Percentiles rank a stretch among this genome's conserved stretches.
Evolutionary conservation across 768 basidiomycete genomes (phyloP).

Genomic region (Boletus vinaceobasis): DNA sequence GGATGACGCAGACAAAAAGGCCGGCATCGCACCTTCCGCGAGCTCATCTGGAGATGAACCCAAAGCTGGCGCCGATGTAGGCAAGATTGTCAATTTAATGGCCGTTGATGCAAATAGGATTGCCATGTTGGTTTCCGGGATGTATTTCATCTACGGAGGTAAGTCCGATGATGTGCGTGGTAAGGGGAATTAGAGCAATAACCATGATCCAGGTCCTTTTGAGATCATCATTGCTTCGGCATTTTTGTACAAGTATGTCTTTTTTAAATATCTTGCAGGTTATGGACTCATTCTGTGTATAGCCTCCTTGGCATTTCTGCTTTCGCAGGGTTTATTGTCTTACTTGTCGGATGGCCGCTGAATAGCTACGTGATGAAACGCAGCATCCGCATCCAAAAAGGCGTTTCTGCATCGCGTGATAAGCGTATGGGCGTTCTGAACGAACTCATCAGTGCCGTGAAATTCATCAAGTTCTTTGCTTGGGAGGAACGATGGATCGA

Average conservation of each 20-base stretch:
- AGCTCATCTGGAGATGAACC: constrained; percentile 41
- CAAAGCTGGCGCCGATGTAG: constrained; percentile 78
- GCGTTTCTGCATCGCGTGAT: constrained; percentile 35
- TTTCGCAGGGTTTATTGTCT: constrained; percentile 44
- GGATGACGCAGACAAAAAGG: constrained; percentile 21
- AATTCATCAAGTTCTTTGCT: constrained; percentile 44
- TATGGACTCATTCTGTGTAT: constrained; percentile 47
- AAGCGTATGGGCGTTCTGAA: constrained; percentile 43
- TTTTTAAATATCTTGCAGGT: not conserved
- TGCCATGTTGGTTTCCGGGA: constrained; percentile 49
- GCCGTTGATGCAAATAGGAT: constrained; percentile 70
- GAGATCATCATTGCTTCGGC: constrained; percentile 69
- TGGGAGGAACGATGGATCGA: constrained; percentile 45
- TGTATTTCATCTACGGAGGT: constrained; percentile 71
- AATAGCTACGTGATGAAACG: constrained; percentile 39
- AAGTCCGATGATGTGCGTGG: not conserved
- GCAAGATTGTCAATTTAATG: constrained; percentile 91
- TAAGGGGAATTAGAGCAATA: not conserved
- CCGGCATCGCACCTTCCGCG: constrained; percentile 21
- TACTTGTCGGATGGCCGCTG: constrained; percentile 39
- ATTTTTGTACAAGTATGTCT: constrained; percentile 70
- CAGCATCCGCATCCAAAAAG: constrained; percentile 37
- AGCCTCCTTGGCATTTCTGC: constrained; percentile 46
- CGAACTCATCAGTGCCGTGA: constrained; percentile 40
- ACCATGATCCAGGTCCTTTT: constrained; percentile 51